Evolutionary conservation across 202 grass and related monocot genomes (phyloP), one percentile per base, ranked within the genome.

Genomic region (Carex arenaria): DNA sequence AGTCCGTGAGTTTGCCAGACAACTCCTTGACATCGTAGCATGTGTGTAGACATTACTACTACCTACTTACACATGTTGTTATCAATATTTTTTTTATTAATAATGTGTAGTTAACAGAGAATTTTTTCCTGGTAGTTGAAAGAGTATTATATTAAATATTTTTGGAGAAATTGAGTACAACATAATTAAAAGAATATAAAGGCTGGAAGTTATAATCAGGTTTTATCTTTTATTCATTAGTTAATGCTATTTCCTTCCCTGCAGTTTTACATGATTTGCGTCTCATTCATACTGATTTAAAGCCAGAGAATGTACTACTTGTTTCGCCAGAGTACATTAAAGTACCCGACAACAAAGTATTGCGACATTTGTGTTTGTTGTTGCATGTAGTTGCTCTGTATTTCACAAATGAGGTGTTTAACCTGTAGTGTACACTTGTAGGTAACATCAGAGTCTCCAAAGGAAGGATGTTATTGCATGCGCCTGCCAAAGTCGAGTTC

Each of bases 231-330:
- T 86, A 43, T 94, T 69, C 87, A 88, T 80, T 87, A 85, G 90
- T 93, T 79, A 90, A 45, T 67, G 64, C 34, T 49, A 73, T 84
- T 57, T 83, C 36, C 40, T 72, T 89, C 61, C 71, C 87, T 99
- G 93, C 96, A 96, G 96, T 96, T 93, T 92, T 99, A 89, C 96
- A 96, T 96, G 96, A 92, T 49, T 85, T 99, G 93, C 90, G 87
- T 86, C 93, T 99, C 89, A 87, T 99, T 92, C 96, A 99, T 89
- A 99, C 96, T 92, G 96, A 99, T 96, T 96, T 99, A 94, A 99
- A 96, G 93, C 96, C 93, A 88, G 96, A 99, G 96, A 99, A 99
- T 76, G 89, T 99, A 88, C 96, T 99, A 82, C 96, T 99, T 89
- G 91, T 96, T 92, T 99, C 93, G 67, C 85, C 88, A 14, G 93